Base-by-base conservation (phyloP, 2,329 filamentous ascomycete genomes). In the Ceratocystis alfenasii region DNA sequence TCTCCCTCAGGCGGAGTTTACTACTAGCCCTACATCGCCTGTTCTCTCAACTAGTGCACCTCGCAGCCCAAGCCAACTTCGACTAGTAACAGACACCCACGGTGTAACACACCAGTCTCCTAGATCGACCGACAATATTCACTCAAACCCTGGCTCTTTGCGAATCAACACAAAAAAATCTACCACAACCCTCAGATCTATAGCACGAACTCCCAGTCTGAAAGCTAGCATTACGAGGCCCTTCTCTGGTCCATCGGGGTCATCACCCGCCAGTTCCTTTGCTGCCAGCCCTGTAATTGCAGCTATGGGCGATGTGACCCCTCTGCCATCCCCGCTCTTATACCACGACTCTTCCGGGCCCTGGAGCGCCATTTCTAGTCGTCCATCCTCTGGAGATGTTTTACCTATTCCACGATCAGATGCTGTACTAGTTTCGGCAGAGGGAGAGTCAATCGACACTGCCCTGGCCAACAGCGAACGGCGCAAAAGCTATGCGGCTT, bases 281-380 rank as follows among this genome's bases (percentile, higher is more conserved):
- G 79, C 87, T n/a, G 83, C 87, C 5, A 91, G 88, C 66, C 88
- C 88, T 2, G 82, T 88, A 69, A 83, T 91, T 65, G 82, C 85
- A 67, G 87, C 88, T 59, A 87, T 91, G 84, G 85, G 86, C 68
- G 87, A 90, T 73, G 77, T 94, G 69, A 93, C 89, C 2, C 89
- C 89, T 65, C 77, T 94, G 44, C 89, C 89, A 2, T 93, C 89
- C 25, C 89, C 89, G 3, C 79, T 92, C 59, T 79, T 87, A 71
- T 80, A 80, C 3, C 78, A 78, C 69, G 84, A 87, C 70, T 88
- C 86, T 1, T 83, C 85, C 12, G 84, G 86, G 30, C 84, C 86
- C 25, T 86, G 86, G 86, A 84, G 80, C 73, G 79, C 78, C 72
- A 74, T 85, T 66, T 74, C 74, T 65, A 25, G 55, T 22, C 45